Percentiles rank a stretch among this genome's conserved stretches.
Conservation (phyloP, 2,329 filamentous ascomycete species). For the Phymatotrichopsis omnivora region DNA sequence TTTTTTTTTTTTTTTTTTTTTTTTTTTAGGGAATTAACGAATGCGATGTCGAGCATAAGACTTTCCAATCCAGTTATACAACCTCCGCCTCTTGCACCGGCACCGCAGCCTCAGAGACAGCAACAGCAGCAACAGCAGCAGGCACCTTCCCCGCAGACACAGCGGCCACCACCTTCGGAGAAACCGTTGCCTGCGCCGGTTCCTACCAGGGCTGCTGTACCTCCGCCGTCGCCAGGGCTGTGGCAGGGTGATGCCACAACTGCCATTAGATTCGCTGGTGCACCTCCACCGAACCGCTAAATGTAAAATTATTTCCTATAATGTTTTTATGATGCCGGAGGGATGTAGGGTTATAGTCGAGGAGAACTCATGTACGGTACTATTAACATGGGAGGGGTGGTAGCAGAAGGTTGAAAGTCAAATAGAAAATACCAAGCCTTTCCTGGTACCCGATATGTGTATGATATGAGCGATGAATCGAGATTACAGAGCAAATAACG, state of each 20-base stretch:
- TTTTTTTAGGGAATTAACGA: slow-evolving; percentile 14
- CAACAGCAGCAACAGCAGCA: slow-evolving; percentile 12
- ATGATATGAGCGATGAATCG: too few species aligned
- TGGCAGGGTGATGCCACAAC: slow-evolving; percentile 25
- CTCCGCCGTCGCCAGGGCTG: slow-evolving; percentile 21
- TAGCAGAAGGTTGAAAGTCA: too few species aligned
- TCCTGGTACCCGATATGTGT: too few species aligned
- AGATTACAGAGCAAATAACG: too few species aligned
- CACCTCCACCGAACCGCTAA: too few species aligned
- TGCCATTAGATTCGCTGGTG: slow-evolving; percentile 23
- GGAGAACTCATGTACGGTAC: too few species aligned
- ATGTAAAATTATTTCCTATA: too few species aligned
- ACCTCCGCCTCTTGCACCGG: neutral
- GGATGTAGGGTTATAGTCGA: too few species aligned
- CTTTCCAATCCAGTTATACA: slow-evolving; percentile 17
- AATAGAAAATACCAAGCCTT: too few species aligned
- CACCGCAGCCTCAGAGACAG: neutral
- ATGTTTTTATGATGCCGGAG: too few species aligned
- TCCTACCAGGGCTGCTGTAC: slow-evolving; percentile 14
- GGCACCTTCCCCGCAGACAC: neutral
- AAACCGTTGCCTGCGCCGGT: slow-evolving; percentile 22
- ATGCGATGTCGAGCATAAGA: slow-evolving; percentile 16
- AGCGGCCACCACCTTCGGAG: slow-evolving; percentile 30
- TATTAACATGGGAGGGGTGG: too few species aligned
- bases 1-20: too few species aligned